Evolutionary conservation across 192 early-diverging fungal species (phyloP).

Genomic region (Chytriomyces sp.): DNA sequence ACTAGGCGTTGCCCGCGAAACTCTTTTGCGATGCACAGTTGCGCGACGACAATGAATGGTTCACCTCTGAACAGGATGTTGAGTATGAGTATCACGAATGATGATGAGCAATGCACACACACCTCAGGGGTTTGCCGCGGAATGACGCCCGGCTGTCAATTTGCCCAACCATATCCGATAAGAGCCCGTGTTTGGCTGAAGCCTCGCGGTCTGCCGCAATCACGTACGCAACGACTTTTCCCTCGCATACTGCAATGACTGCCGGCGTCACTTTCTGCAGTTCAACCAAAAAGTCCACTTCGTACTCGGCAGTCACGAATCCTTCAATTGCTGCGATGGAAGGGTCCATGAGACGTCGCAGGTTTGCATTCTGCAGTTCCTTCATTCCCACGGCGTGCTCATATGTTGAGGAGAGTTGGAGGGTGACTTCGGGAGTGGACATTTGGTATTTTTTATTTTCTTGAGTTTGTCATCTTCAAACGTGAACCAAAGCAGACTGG

Average conservation of each 20-base stretch:
- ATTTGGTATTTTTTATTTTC: not conserved
- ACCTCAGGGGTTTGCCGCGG: not conserved
- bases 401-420: constrained; percentile 12
- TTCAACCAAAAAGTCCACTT: constrained; percentile 33
- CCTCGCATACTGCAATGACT: constrained; percentile 20
- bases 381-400: constrained; percentile 19
- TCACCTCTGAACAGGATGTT: too few relatives aligned
- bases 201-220: constrained; percentile 17
- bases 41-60: constrained; percentile 32
- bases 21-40: constrained; percentile 41
- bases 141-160: constrained; percentile 16
- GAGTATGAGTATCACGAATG: too few relatives aligned
- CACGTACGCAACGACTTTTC: constrained; percentile 37
- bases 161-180: constrained; percentile 16
- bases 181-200: constrained; percentile 22
- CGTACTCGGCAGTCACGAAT: constrained; percentile 39
- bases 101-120: too few relatives aligned
- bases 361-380: constrained; percentile 24
- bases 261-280: constrained; percentile 36
- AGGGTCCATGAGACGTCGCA: constrained; percentile 9
- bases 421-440: not conserved
- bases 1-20: constrained; percentile 31
- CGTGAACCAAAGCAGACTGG: too few relatives aligned
- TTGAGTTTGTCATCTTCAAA: too few relatives aligned
- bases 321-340: constrained; percentile 28